phyloP scores from a whole-genome alignment of 2,329 filamentous ascomycete species.

The Neofusicoccum laricinum region DNA sequence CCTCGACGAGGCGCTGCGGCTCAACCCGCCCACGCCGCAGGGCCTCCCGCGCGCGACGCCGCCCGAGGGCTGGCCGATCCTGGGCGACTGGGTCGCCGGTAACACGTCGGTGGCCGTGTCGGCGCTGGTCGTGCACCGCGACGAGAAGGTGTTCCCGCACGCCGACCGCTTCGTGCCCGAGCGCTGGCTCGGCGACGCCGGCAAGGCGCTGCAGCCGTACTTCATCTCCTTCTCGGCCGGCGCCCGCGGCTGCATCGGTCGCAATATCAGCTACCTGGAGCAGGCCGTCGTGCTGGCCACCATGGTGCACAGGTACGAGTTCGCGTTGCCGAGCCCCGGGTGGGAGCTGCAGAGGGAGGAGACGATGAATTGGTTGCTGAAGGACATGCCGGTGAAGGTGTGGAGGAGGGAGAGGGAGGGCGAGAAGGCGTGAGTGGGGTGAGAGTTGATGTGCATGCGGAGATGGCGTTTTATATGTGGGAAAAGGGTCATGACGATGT shows the following conservation, averaged over 20 bases:
- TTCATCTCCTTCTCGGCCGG: slow-evolving; percentile 23
- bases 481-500: no score
- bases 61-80: slow-evolving; percentile 20
- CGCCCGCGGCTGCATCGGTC: slow-evolving; percentile 24
- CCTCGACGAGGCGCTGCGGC: slow-evolving; percentile 29
- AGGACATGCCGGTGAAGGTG: slow-evolving; percentile 38
- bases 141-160: slow-evolving; percentile 52
- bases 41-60: slow-evolving; percentile 30
- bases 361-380: slow-evolving; percentile 37
- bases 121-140: slow-evolving; percentile 42
- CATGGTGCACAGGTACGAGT: slow-evolving; percentile 37
- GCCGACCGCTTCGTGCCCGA: slow-evolving; percentile 47
- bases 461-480: no score
- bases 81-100: slow-evolving; percentile 30
- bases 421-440: no score
- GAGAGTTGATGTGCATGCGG: no score
- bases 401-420: slow-evolving; percentile 27
- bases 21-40: slow-evolving; percentile 21
- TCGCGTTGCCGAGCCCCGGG: slow-evolving; percentile 34
- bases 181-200: slow-evolving; percentile 42
- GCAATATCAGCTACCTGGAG: slow-evolving; percentile 54
- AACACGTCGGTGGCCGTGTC: slow-evolving; percentile 37
- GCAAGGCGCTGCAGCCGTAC: slow-evolving; percentile 22
- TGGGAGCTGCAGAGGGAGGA: slow-evolving; percentile 36
- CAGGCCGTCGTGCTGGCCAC: slow-evolving; percentile 32